Evolutionary conservation across 1,284 basidiomycete species (phyloP).

Genomic region (Ustilago tritici): DNA sequence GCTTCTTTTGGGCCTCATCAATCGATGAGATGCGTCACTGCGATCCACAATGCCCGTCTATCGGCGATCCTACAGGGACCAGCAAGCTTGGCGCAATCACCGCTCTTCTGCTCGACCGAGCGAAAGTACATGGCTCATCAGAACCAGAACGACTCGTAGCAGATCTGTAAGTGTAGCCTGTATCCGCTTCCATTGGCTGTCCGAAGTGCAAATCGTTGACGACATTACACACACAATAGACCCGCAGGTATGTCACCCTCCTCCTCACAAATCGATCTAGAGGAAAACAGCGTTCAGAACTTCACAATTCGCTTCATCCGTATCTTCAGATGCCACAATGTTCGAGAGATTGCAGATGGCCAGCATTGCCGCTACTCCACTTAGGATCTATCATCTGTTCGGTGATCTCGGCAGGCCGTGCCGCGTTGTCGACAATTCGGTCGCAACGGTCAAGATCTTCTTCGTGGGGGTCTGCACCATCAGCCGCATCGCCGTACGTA

Average conservation of each 20-base stretch:
- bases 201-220: neutral
- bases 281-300: neutral
- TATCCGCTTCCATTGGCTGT: neutral
- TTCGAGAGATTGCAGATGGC: constrained; percentile 6
- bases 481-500: constrained; percentile 20
- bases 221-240: neutral
- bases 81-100: constrained; percentile 17
- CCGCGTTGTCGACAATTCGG: constrained; percentile 13
- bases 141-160: neutral
- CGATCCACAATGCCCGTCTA: constrained; percentile 23
- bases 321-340: neutral
- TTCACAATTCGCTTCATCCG: neutral
- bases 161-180: constrained; percentile 20
- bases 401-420: constrained; percentile 6
- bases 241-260: constrained; percentile 14
- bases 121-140: neutral
- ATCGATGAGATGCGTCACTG: constrained; percentile 32
- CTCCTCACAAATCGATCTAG: neutral
- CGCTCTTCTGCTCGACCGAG: constrained; percentile 9
- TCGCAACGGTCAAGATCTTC: constrained; percentile 14
- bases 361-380: neutral
- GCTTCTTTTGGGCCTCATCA: constrained; percentile 27
- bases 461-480: constrained; percentile 20
- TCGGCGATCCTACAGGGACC: neutral
- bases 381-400: constrained; percentile 12